A percentile compares a stretch with the other conserved stretches of the same genome.
Conservation (phyloP, 306 rosid species). For the Pyrus bretschneideri region DNA sequence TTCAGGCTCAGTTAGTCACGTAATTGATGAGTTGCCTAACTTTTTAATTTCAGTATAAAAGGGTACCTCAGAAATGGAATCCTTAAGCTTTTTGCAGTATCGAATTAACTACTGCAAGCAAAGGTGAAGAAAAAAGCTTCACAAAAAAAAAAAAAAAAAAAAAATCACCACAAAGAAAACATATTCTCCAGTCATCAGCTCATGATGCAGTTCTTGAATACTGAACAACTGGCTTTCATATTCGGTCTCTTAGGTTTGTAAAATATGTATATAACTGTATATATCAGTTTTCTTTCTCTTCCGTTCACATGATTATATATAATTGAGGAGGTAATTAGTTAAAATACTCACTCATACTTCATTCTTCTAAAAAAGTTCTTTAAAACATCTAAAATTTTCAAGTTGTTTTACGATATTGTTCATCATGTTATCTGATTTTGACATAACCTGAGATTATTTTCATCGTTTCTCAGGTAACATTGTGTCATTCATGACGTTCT, state of each 20-base stretch:
- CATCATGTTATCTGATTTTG: not conserved
- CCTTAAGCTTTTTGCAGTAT: not conserved
- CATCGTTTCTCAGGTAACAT: conserved; percentile 41
- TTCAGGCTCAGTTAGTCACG: not conserved
- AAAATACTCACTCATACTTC: not conserved
- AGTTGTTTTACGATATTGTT: not conserved
- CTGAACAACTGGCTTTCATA: conserved; percentile 37
- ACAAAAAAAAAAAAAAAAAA: too few species aligned
- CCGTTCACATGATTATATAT: not conserved
- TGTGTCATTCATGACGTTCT: conserved; percentile 59
- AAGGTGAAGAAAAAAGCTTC: not conserved
- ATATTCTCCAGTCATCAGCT: not conserved
- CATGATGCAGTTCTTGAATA: conserved; percentile 19
- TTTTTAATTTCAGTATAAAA: not conserved
- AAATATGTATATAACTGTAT: not conserved
- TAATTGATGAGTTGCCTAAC: not conserved
- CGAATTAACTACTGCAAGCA: not conserved
- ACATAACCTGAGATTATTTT: not conserved
- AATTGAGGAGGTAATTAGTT: not conserved
- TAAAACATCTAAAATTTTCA: not conserved
- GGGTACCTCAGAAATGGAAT: not conserved
- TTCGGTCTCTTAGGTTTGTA: conserved; percentile 53
- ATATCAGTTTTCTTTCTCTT: not conserved
- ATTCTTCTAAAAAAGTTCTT: not conserved
- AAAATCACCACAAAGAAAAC: not conserved